A percentile compares a stretch with the other conserved stretches of the same genome.
Conservation (phyloP, 192 early-diverging fungal genomes). For the Linnemannia hyalina region DNA sequence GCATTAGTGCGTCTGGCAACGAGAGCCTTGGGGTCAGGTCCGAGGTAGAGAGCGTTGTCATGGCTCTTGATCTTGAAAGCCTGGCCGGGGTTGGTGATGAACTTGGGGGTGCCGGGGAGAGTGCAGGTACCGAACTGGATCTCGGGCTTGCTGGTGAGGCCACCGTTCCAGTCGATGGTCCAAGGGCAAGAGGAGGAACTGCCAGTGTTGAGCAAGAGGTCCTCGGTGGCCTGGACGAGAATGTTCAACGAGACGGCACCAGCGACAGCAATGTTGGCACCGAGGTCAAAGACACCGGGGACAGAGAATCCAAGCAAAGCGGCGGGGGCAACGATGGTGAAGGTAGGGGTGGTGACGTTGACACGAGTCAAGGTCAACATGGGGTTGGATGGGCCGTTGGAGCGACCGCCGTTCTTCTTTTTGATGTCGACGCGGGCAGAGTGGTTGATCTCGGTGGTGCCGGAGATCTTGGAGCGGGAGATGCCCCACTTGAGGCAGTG, state of each 20-base stretch:
- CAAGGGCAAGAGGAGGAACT: constrained; percentile 30
- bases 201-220: constrained; percentile 48
- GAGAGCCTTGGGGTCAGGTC: constrained; percentile 9
- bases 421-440: constrained; percentile 25
- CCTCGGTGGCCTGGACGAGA: constrained; percentile 42
- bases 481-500: constrained; percentile 47
- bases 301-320: constrained; percentile 40
- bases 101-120: constrained; percentile 30
- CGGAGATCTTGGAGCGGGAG: constrained; percentile 32
- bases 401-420: constrained; percentile 7
- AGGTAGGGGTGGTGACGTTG: constrained; percentile 26
- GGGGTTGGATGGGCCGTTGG: not conserved
- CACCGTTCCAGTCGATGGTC: constrained; percentile 49
- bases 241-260: constrained; percentile 19
- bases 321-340: constrained; percentile 22
- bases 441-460: constrained; percentile 43
- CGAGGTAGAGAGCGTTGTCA: constrained; percentile 18
- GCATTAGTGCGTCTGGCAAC: not conserved
- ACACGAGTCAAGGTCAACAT: constrained; percentile 41
- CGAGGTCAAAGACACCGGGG: constrained; percentile 48
- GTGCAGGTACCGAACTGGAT: constrained; percentile 46
- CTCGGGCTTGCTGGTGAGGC: constrained; percentile 19
- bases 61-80: not conserved
- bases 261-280: constrained; percentile 19
- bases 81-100: not conserved